Base-by-base conservation (phyloP, 805 yeast species). In the Myxozyma vanderwaltii region DNA sequence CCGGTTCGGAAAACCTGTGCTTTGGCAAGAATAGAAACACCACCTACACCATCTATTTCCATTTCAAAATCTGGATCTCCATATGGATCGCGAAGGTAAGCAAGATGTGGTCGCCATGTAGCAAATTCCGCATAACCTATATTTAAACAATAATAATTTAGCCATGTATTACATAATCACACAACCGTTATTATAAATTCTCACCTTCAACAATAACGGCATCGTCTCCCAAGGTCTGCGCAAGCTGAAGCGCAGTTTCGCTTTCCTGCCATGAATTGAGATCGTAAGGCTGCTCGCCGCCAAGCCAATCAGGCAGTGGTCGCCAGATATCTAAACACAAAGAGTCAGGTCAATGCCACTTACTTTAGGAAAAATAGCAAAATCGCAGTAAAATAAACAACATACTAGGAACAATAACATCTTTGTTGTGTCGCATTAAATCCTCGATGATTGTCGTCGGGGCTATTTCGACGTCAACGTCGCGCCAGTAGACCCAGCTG, bases 91-190 rank as follows among this genome's bases (percentile, higher is more conserved):
- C 98, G 80, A 72, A 92, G 80, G 71, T 94, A 92, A 0, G 98
- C 98, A 66, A 92, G 79, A 75, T 92, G 98, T 1, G 97, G 96
- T 74, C 99, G 82, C 97, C 98, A 92, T 1, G 99, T 92, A 44
- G 96, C 96, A 73, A 90, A 94, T 75, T 92, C 99, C 24, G 90
- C 95, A 31, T 96, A 96, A 15, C 99, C 99, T 91, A 46, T 96
- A 43, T 10, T 2, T 15, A 50, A 23, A 36, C 23, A 13, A 26
- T n/a, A n/a, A n/a, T n/a, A n/a, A n/a, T n/a, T n/a, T n/a, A n/a
- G n/a, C n/a, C n/a, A n/a, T n/a, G n/a, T n/a, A n/a, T n/a, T n/a
- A n/a, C n/a, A n/a, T n/a, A n/a, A n/a, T n/a, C n/a, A n/a, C n/a
- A n/a, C n/a, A n/a, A n/a, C n/a, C n/a, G n/a, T n/a, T n/a, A n/a